Conservation (phyloP, 2,329 filamentous ascomycete genomes). For the Ophiocordyceps camponoti-floridani region DNA sequence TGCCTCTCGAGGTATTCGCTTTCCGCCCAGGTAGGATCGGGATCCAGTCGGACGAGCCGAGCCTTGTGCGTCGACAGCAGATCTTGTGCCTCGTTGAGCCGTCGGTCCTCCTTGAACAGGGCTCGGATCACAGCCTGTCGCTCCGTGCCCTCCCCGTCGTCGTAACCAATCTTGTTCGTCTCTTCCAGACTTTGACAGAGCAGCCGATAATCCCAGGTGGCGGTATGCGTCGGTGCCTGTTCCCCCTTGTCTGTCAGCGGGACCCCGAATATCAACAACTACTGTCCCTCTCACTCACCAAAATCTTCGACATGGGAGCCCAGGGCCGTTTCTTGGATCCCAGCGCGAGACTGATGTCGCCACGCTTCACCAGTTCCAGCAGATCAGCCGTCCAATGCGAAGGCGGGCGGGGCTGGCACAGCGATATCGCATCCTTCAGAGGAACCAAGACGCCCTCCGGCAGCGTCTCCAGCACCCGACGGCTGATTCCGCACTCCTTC, state of each 20-base stretch:
- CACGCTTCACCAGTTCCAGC: slow-evolving; percentile 59
- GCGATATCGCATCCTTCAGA: slow-evolving; percentile 67
- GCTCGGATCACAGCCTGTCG: slow-evolving; percentile 67
- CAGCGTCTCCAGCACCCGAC: slow-evolving; percentile 56
- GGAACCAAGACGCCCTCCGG: slow-evolving; percentile 71
- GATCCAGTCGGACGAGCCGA: slow-evolving; percentile 59
- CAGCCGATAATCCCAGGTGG: slow-evolving; percentile 58
- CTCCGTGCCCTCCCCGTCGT: slow-evolving; percentile 70
- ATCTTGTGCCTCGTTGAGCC: slow-evolving; percentile 69
- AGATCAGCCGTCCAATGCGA: slow-evolving; percentile 55
- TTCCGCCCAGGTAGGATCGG: slow-evolving; percentile 64
- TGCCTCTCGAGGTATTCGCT: slow-evolving; percentile 80
- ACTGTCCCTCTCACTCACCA: slow-evolving; percentile 16
- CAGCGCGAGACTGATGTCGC: slow-evolving; percentile 58
- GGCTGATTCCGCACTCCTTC: slow-evolving; percentile 48
- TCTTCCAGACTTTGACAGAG: slow-evolving; percentile 53
- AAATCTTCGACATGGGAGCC: slow-evolving; percentile 17
- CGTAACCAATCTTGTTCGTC: slow-evolving; percentile 40
- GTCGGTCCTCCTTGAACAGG: slow-evolving; percentile 81
- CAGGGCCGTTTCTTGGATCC: slow-evolving; percentile 18
- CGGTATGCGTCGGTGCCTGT: slow-evolving; percentile 43
- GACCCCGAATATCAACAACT: neutral
- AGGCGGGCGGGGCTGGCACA: slow-evolving; percentile 69
- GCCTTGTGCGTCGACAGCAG: slow-evolving; percentile 75
- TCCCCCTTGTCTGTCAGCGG: neutral